phyloP scores from a whole-genome alignment of 306 rosid species.

The Alnus rubra region DNA sequence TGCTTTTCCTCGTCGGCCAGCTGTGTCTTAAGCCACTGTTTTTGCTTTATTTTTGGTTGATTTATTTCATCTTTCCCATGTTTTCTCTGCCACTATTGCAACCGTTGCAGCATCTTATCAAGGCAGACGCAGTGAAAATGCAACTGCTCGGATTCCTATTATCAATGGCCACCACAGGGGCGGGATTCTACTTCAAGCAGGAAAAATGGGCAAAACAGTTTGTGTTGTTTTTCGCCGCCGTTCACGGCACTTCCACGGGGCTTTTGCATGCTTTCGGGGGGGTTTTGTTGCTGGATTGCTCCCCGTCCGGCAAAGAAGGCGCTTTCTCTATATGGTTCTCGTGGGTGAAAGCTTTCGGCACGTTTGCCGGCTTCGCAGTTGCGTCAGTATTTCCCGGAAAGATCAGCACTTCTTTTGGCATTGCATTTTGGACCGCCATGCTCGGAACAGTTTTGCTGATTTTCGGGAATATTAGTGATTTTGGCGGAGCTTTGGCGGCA shows the following conservation, averaged over 20 bases:
- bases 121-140: conserved; percentile 63
- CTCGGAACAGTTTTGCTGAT: conserved; percentile 52
- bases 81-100: conserved; percentile 65
- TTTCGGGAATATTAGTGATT: conserved; percentile 63
- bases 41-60: conserved; percentile 62
- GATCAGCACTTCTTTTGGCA: conserved; percentile 46
- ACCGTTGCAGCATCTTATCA: conserved; percentile 52
- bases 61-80: conserved; percentile 71
- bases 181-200: conserved; percentile 51
- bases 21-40: conserved; percentile 59
- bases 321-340: conserved; percentile 70
- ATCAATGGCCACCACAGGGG: conserved; percentile 46
- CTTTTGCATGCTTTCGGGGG: conserved; percentile 68
- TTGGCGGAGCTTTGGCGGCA: conserved; percentile 71
- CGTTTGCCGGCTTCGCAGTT: conserved; percentile 53
- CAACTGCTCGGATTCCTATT: conserved; percentile 70
- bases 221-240: conserved; percentile 41
- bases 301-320: conserved; percentile 74
- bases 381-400: conserved; percentile 47
- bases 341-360: conserved; percentile 61
- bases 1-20: conserved; percentile 64
- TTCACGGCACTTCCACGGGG: conserved; percentile 68
- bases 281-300: conserved; percentile 62
- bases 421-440: conserved; percentile 55
- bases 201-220: conserved; percentile 45